phyloP scores from a whole-genome alignment of 441 rosid genomes.

The Gossypium davidsonii region DNA sequence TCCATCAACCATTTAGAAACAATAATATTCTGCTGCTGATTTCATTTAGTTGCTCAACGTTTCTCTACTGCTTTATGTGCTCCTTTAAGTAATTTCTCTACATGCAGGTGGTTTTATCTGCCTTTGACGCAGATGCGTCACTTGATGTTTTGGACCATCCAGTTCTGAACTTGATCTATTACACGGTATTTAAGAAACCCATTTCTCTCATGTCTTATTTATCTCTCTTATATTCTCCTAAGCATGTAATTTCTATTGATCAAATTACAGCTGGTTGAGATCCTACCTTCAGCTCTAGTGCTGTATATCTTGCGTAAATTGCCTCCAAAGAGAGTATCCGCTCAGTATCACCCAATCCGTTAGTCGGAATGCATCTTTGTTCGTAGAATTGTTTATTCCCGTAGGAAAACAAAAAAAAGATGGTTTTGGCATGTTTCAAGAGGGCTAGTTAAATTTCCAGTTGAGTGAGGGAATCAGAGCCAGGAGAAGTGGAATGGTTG shows the following conservation, averaged over 20 bases:
- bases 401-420: slow-evolving; percentile 18
- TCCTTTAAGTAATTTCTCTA: slow-evolving; percentile 22
- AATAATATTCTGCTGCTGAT: neutral
- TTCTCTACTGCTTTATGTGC: slow-evolving; percentile 39
- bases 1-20: neutral
- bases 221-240: neutral
- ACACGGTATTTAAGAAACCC: slow-evolving; percentile 33
- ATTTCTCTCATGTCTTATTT: neutral
- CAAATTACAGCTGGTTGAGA: slow-evolving; percentile 55
- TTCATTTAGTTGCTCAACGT: neutral
- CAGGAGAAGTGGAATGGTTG: slow-evolving; percentile 24
- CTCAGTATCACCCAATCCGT: slow-evolving; percentile 66
- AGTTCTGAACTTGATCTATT: slow-evolving; percentile 55
- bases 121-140: slow-evolving; percentile 47
- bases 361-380: slow-evolving; percentile 17
- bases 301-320: slow-evolving; percentile 60
- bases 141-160: slow-evolving; percentile 71
- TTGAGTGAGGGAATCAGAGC: slow-evolving; percentile 19
- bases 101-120: slow-evolving; percentile 54
- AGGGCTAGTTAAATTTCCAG: slow-evolving; percentile 13
- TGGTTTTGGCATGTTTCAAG: slow-evolving; percentile 20
- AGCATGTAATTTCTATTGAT: neutral
- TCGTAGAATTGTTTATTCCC: slow-evolving; percentile 3
- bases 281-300: slow-evolving; percentile 69
- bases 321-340: slow-evolving; percentile 66